Percentiles rank a stretch among this genome's conserved stretches.
phyloP scores from a whole-genome alignment of 2,329 filamentous ascomycete genomes.

The Leptodontidium sp. region DNA sequence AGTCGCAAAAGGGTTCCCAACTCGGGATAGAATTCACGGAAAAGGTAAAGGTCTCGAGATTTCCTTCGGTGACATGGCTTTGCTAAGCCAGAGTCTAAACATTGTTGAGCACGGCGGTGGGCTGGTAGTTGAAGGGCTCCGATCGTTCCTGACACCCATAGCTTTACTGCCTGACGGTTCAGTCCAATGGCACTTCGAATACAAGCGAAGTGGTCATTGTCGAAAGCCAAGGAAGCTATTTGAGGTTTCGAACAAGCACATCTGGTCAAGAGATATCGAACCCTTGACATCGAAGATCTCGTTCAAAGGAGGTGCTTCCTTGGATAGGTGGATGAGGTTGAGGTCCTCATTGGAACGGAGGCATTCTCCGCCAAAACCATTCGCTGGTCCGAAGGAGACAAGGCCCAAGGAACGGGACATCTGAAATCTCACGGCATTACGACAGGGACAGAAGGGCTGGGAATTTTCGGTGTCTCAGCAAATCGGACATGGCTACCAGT shows the following conservation, averaged over 20 bases:
- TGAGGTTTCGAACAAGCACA: not conserved
- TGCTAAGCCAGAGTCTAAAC: not conserved
- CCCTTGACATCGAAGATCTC: slow-evolving; percentile 3
- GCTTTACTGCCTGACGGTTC: slow-evolving; percentile 19
- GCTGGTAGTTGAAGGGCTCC: slow-evolving; percentile 24
- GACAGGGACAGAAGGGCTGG: not conserved
- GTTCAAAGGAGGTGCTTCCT: slow-evolving; percentile 22
- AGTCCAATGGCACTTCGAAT: slow-evolving; percentile 31
- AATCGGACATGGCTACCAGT: not conserved
- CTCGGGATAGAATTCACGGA: not conserved
- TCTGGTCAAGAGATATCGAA: not conserved
- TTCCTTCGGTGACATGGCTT: not conserved
- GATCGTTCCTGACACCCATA: slow-evolving; percentile 23
- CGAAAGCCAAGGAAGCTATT: slow-evolving; percentile 4
- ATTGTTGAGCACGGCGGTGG: slow-evolving; percentile 9
- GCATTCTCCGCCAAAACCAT: not conserved
- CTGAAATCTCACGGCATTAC: slow-evolving; percentile 1
- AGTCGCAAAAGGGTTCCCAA: not conserved
- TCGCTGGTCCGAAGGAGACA: not conserved
- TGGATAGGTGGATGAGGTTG: slow-evolving; percentile 20
- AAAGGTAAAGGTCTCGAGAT: not conserved
- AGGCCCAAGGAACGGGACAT: not conserved
- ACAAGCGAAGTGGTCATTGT: not conserved
- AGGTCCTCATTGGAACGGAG: slow-evolving; percentile 22
- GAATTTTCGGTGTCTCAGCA: not conserved